Base-by-base conservation (phyloP, 2,329 filamentous ascomycete species). In the Fonsecaea monophora region DNA sequence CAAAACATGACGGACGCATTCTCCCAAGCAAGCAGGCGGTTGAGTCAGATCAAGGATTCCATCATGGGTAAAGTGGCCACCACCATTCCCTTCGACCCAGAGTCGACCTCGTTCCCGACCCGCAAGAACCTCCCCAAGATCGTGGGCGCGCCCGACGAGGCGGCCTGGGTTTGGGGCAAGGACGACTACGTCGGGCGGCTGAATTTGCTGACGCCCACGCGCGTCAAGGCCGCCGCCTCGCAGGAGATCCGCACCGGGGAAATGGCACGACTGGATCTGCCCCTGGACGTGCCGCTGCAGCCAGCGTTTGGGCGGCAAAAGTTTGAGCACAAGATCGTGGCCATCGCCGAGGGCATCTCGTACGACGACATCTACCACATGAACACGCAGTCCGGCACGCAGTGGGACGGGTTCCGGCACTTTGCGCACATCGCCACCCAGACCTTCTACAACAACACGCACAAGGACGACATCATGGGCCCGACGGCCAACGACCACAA, bases 91-190 rank as follows among this genome's bases (percentile, higher is more conserved):
- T 87, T 83, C 81, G 79, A 87, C 71, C 85, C 86, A 1, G 77
- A 86, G 63, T 80, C 76, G 45, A 82, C 80, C 15, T 80, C 75
- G 15, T 86, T 88, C 60, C 86, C 86, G 0, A 80, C 80, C 0
- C 78, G 84, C 13, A 82, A 83, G 61, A 82, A 87, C 59, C 78
- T 88, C 3, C 84, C 85, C 21, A 71, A 76, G 21, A 80, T 87
- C 42, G 76, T 81, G 0, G 82, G 82, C 38, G 84, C 84, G 1
- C 86, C 85, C 0, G 78, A 83, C 18, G 84, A 80, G 34, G 85
- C 86, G 18, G 85, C 85, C 18, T 88, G 86, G 86, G 83, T 87
- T 32, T 88, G 86, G 86, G 86, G 86, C 12, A 78, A 84, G 48
- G 78, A 86, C 73, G 79, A 76, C 68, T 68, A 67, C 59, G 45